Base-by-base conservation (phyloP, 1,284 basidiomycete species). In the Inonotus hispidus region DNA sequence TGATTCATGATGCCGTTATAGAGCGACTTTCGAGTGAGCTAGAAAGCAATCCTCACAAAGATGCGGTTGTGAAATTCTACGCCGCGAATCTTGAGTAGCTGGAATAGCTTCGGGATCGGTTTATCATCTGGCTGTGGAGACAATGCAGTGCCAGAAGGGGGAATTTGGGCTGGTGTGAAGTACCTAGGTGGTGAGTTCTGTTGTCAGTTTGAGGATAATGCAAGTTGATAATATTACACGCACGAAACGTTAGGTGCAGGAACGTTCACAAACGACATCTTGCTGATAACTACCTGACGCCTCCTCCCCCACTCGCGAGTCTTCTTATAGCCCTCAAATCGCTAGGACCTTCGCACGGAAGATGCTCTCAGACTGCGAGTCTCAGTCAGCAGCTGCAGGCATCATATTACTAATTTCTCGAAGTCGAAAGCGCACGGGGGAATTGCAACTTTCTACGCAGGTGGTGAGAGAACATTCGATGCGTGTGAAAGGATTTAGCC, bases 71-170 rank as follows among this genome's bases (percentile, higher is more conserved):
- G 77, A 69, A 80, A 77, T 35, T 69, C 71, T 3, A 76, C 70
- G 29, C 74, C 75, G 19, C 77, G 68, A 58, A 91, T 83, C 62
- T 74, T 82, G 55, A 90, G 67, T 4, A 84, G 83, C 65, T 83
- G 75, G 71, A 90, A 90, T 2, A 89, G 68, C 66, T 78, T 81
- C 1, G 87, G 85, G 19, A 83, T 75, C 1, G 73, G 69, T 43
- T 70, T 75, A 10, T 71, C 76, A 63, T 75, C 71, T 2, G 75
- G 74, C 53, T 80, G 77, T 14, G 76, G 75, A 37, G 74, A 70
- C 14, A 74, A 63, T 1, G 79, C 80, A 8, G 79, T 77, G 6
- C 84, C 83, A 0, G 82, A 71, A 10, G 82, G 74, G 1, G 77
- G 79, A 7, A 68, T 66, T 65, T 85, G 83, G 1, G 75, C 74